Base-by-base conservation (phyloP, 2,329 filamentous ascomycete species). In the Nannizziopsis barbatae region DNA sequence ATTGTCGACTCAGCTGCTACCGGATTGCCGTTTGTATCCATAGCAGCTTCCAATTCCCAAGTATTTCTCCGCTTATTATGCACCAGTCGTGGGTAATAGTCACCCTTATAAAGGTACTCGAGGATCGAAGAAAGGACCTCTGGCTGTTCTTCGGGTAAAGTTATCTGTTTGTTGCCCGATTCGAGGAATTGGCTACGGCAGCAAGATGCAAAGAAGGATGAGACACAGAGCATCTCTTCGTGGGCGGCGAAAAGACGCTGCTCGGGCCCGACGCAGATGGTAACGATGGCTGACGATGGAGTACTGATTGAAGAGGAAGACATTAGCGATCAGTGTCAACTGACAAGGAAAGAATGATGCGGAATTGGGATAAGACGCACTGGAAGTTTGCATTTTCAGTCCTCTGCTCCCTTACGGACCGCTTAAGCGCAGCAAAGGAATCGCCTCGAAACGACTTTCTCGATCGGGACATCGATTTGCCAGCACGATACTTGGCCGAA, bases 61-160 rank as follows among this genome's bases (percentile, higher is more conserved):
- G 79, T 81, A 65, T 86, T 81, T 48, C 79, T 77, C 54, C 82
- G 80, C 71, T 88, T 87, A 70, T 90, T 86, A 68, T 87, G 86
- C 49, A 86, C 69, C 18, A 94, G 75, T 14, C 84, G 83, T 2
- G 89, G 88, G 58, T 83, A 89, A 70, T 95, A 95, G 67, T 95
- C 89, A 55, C 88, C 88, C 69, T 93, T 93, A 76, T 93, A 93
- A 49, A 95, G 79, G 58, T 84, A 95, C 63, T 95, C 89, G 49
- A 95, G 80, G 9, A 95, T 76, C 5, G 84, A 88, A 6, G 86
- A 93, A 66, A 95, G 89, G 60, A 94, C 83, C 64, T 94, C 87
- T 15, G 89, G 87, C 57, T 89, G 83, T 66, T 95, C 89, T 52
- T 90, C 80, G 1, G 86, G 83, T 1, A 95, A 77, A 45, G 83